Evolutionary conservation across 23 red algal species (phyloP).

Genomic region (Gracilaria caudata): DNA sequence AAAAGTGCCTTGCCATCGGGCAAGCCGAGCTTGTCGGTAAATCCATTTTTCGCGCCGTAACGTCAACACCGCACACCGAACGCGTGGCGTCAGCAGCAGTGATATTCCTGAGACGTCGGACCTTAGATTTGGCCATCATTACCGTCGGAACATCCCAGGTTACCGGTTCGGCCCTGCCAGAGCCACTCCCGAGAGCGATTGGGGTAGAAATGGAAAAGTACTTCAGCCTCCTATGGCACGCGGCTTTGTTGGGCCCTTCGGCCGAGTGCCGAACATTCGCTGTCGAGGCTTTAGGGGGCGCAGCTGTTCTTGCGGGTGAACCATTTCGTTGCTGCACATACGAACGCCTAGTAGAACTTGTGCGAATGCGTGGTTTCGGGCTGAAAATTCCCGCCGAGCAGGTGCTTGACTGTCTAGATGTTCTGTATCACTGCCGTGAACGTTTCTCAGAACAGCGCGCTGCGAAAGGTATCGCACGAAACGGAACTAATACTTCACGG

Average conservation of each 20-base stretch:
- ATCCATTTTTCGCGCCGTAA: constrained; percentile 62
- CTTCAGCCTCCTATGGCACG: constrained; percentile 76
- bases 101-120: constrained; percentile 72
- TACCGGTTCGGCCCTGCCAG: constrained; percentile 53
- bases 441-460: constrained; percentile 68
- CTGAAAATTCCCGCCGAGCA: constrained; percentile 68
- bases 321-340: constrained; percentile 79
- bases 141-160: constrained; percentile 50
- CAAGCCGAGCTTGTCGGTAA: constrained; percentile 53
- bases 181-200: constrained; percentile 75
- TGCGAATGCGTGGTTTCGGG: constrained; percentile 72
- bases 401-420: constrained; percentile 67
- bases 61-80: constrained; percentile 57
- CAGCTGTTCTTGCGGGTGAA: constrained; percentile 79
- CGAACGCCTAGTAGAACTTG: constrained; percentile 72
- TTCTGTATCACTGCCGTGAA: constrained; percentile 70
- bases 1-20: constrained; percentile 67
- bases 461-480: constrained; percentile 38
- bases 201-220: constrained; percentile 82
- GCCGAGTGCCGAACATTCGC: constrained; percentile 72
- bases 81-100: constrained; percentile 73
- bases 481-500: constrained; percentile 47
- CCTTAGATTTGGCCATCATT: constrained; percentile 76
- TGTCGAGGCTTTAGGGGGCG: constrained; percentile 75
- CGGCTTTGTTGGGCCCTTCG: constrained; percentile 69